Conservation (phyloP, 139 green algal species). For the Nannochloris sp. region DNA sequence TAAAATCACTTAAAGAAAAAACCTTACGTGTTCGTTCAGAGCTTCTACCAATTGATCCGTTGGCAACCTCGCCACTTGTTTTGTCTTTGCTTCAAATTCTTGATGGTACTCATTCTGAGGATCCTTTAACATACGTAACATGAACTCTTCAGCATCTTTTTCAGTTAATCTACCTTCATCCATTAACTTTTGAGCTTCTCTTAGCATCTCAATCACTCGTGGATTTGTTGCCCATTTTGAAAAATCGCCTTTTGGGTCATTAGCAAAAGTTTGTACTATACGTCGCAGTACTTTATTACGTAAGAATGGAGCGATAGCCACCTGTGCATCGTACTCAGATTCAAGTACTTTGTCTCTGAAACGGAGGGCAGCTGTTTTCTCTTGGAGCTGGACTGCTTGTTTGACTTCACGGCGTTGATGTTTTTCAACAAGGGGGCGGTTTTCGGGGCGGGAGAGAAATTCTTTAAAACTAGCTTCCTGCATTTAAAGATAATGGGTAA, state of each 20-base stretch:
- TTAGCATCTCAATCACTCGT: conserved; percentile 48
- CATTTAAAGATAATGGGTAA: background rate
- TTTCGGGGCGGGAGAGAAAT: conserved; percentile 50
- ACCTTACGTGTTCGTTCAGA: conserved; percentile 60
- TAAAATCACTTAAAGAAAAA: background rate
- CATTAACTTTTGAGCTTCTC: conserved; percentile 43
- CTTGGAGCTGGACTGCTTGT: conserved; percentile 30
- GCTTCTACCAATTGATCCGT: conserved; percentile 56
- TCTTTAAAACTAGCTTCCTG: conserved; percentile 54
- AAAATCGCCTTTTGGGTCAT: conserved; percentile 52
- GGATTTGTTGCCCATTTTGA: conserved; percentile 48
- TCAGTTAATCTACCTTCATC: conserved; percentile 50
- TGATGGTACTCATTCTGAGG: conserved; percentile 15
- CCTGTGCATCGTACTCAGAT: conserved; percentile 39
- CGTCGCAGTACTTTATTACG: conserved; percentile 36
- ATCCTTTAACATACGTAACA: conserved; percentile 35
- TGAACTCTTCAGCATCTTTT: conserved; percentile 38
- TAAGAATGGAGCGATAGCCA: conserved; percentile 45
- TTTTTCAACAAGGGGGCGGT: conserved; percentile 41
- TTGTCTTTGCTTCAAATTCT: conserved; percentile 24
- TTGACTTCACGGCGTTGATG: conserved; percentile 47
- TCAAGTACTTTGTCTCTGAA: conserved; percentile 51
- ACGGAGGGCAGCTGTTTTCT: conserved; percentile 24
- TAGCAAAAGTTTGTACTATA: conserved; percentile 53
- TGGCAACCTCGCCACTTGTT: conserved; percentile 24